Base-by-base conservation (phyloP, 768 basidiomycete genomes). In the Agrocybe praecox region DNA sequence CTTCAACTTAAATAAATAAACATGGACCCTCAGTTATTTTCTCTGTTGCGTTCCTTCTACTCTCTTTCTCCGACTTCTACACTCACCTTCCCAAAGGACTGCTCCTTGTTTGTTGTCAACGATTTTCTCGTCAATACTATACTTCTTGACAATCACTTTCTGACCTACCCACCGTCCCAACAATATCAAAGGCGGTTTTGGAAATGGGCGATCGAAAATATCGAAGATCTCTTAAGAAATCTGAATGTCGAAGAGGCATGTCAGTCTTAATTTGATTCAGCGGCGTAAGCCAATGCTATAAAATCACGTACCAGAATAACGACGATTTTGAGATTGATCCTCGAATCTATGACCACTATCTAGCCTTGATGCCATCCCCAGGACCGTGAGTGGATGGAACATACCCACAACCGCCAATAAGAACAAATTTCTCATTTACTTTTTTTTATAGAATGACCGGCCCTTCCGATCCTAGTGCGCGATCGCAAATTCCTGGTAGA, bases 141-240 rank as follows among this genome's bases (percentile, higher is more conserved):
- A 48, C 71, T 91, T 17, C 63, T 79, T 8, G 77, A 80, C 61
- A 58, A 69, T 7, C 87, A 89, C 63, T 80, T 89, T 40, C 62
- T 69, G 49, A 62, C 64, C 23, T 90, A 86, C 62, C 81, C 89
- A 4, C 89, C 90, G 0, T 87, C 90, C 0, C 58, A 62, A 17
- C 76, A 82, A 60, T 90, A 88, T 60, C 89, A 88, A 58, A 73
- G 73, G 47, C 57, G 67, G 2, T 93, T 91, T 66, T 92, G 89
- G 89, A 92, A 92, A 70, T 87, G 86, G 82, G 76, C 74, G 0
- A 80, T 92, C 18, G 64, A 68, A 19, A 67, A 75, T 34, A 72
- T 92, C 34, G 90, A 91, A 69, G 63, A 62, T 12, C 53, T 80
- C 57, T 53, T 65, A 46, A 53, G 61, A 18, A 69, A 44, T 17